A percentile compares a stretch with the other conserved stretches of the same genome.
These are phyloP conservation scores for Wallemia mellicola DNA, from an alignment of 1,284 basidiomycete genomes.

Conservation along the genomic window DNA sequence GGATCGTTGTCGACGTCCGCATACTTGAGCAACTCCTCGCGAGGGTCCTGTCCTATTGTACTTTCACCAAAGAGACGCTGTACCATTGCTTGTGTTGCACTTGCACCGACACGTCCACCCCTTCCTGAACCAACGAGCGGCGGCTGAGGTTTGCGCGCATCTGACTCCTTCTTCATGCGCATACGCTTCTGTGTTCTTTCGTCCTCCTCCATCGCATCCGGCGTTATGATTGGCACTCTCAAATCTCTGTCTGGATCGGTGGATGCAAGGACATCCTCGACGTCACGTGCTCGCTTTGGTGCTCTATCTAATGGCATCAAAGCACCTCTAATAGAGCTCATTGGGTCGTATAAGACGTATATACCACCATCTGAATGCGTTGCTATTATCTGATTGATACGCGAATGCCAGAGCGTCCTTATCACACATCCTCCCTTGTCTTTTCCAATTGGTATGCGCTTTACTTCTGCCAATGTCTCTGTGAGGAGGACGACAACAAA, in stretches of 20 bases:
- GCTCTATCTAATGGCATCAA: constrained; percentile 40
- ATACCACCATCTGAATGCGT: constrained; percentile 65
- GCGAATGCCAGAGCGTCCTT: constrained; percentile 72
- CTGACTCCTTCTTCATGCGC: constrained; percentile 56
- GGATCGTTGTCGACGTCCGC: constrained; percentile 48
- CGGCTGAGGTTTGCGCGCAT: constrained; percentile 71
- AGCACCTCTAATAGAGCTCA: constrained; percentile 61
- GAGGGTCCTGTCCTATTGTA: constrained; percentile 67
- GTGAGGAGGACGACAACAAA: constrained; percentile 40
- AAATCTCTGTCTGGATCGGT: constrained; percentile 51
- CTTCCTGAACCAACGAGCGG: constrained; percentile 70
- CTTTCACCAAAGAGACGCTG: constrained; percentile 70
- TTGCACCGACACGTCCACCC: constrained; percentile 77
- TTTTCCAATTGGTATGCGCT: constrained; percentile 25
- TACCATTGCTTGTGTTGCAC: constrained; percentile 79
- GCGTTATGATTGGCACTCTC: constrained; percentile 54
- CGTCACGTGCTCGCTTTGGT: constrained; percentile 26
- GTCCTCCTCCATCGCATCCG: constrained; percentile 28
- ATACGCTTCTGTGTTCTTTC: constrained; percentile 46
- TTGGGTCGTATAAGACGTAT: constrained; percentile 64
- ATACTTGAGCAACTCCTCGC: constrained; percentile 83
- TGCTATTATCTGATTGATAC: constrained; percentile 80
- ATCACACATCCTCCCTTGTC: constrained; percentile 40
- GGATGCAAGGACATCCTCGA: constrained; percentile 40
- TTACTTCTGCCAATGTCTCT: constrained; percentile 29